Conservation (phyloP, 2,329 filamentous ascomycete species). For the Seiridium unicorne region DNA sequence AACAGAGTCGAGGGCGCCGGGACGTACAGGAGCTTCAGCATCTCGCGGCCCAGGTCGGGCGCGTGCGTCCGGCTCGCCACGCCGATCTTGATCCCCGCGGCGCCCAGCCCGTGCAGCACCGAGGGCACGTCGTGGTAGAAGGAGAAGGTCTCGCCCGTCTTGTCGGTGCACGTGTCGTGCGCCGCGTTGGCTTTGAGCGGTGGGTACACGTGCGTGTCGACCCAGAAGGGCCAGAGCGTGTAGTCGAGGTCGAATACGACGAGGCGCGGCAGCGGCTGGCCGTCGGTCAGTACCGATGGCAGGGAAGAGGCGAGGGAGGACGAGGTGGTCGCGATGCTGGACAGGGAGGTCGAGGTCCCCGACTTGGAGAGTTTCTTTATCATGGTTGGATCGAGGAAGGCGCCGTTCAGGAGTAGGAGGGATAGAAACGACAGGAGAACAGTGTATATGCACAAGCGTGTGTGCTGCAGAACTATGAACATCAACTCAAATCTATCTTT, state of each 20-base stretch:
- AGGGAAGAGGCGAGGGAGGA: slow-evolving; percentile 18
- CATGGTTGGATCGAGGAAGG: slow-evolving; percentile 7
- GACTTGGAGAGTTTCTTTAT: slow-evolving; percentile 26
- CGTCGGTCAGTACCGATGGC: slow-evolving; percentile 46
- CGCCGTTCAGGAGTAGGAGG: neutral
- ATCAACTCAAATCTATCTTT: too few species aligned
- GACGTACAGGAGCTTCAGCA: slow-evolving; percentile 72
- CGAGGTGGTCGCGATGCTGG: slow-evolving; percentile 18
- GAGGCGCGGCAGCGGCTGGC: slow-evolving; percentile 73
- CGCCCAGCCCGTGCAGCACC: slow-evolving; percentile 60
- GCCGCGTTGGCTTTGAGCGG: slow-evolving; percentile 57
- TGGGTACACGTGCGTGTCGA: slow-evolving; percentile 83
- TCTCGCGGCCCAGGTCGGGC: slow-evolving; percentile 75
- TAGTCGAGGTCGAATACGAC: slow-evolving; percentile 97
- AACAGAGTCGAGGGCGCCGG: slow-evolving; percentile 30
- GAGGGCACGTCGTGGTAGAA: slow-evolving; percentile 71
- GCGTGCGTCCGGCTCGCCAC: slow-evolving; percentile 80
- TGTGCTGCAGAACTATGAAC: too few species aligned
- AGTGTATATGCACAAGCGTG: neutral
- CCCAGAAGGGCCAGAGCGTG: slow-evolving; percentile 98
- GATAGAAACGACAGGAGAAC: neutral
- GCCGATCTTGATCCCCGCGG: slow-evolving; percentile 53
- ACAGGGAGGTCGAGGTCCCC: slow-evolving; percentile 22
- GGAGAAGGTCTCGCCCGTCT: slow-evolving; percentile 62
- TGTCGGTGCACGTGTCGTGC: slow-evolving; percentile 46